Base-by-base conservation (phyloP, 140 eudicot genomes). In the Flaveria floridana region DNA sequence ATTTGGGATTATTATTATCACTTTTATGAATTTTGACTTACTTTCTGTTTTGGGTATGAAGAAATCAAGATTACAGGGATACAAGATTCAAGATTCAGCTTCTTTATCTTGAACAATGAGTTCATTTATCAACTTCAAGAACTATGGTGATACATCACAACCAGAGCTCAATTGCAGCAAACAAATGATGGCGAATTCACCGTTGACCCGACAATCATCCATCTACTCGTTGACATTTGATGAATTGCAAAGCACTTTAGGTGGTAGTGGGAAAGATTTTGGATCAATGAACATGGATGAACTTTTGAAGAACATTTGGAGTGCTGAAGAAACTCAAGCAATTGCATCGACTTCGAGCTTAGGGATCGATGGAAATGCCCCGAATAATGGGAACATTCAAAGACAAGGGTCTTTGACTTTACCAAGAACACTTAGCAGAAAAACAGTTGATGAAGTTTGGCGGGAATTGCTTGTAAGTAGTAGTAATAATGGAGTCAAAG, bases 241-340 rank as follows among this genome's bases (percentile, higher is more conserved):
- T 58, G 97, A 89, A 79, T 73, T 91, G 20, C 97, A 89, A 59
- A 86, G 78, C 86, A 91, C 89, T 37, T 75, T 89, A 39, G 89
- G 92, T 70, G 91, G 93, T 18, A 42, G 71, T 65, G 91, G 95
- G 58, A 91, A 89, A 83, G 95, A 89, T 76, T 91, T 89, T 62
- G 97, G 97, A 28, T 91, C 97, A 6, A 87, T 91, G 91, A 91
- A 91, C 75, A 89, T 91, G 96, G 97, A 91, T 82, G 94, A 91
- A 55, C 87, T 91, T 26, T 67, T 91, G 34, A 89, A 89, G 82
- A 91, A 68, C 56, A 89, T 91, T 73, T 91, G 96, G 97, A 84
- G 78, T 25, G 96, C 87, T 52, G 97, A 91, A 81, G 96, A 89
- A 73, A 80, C 81, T 70, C 97, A 87, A 80, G 77, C 86, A 50